Percentiles rank a stretch among this genome's conserved stretches.
Conservation (phyloP, 352 stramenopile species). For the Pythium volutum region DNA sequence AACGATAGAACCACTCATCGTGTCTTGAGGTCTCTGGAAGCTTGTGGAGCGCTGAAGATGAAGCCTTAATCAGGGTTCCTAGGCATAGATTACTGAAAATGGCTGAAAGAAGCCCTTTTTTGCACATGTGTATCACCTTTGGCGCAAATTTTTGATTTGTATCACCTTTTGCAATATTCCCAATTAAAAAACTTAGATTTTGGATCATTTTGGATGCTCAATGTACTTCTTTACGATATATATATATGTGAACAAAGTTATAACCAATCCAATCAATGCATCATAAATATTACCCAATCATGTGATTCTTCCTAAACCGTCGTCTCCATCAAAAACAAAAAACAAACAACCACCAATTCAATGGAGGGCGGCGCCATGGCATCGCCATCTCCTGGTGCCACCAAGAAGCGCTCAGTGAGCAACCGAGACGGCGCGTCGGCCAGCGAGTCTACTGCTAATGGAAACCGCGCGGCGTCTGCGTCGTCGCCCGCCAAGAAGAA, state of each 20-base stretch:
- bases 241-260: no score
- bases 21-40: no score
- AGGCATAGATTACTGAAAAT: no score
- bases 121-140: no score
- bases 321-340: neutral
- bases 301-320: neutral
- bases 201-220: no score
- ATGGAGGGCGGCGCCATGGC: neutral
- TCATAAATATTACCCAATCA: neutral
- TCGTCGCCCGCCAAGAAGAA: constrained; percentile 11
- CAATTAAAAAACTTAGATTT: no score
- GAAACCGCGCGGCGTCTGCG: neutral
- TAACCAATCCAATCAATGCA: neutral
- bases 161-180: no score
- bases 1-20: no score
- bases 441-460: neutral
- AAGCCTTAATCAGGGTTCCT: no score
- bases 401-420: neutral
- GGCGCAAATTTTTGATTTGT: no score
- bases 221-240: neutral
- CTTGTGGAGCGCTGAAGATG: no score
- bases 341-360: neutral
- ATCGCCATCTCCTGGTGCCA: neutral
- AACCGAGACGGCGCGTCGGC: neutral
- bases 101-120: no score